Evolutionary conservation across 23 red algal species (phyloP).

Genomic region (Pyropia yezoensis): DNA sequence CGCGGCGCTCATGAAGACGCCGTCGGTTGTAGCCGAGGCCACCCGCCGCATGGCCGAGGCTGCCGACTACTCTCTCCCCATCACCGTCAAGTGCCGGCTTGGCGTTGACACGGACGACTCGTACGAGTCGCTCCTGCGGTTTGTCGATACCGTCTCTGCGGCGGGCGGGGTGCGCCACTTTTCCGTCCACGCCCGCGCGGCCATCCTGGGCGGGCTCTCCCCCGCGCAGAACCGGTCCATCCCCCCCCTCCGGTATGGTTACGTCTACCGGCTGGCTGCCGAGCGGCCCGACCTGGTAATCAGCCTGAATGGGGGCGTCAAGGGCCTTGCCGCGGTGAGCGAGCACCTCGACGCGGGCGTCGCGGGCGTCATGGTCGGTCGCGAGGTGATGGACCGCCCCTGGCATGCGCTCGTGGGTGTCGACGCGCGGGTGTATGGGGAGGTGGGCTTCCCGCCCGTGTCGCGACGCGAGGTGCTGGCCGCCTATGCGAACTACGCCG

Average conservation of each 20-base stretch:
- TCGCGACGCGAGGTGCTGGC: conserved; percentile 19
- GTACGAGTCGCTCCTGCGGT: conserved; percentile 53
- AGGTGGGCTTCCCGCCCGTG: neutral
- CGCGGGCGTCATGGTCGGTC: conserved; percentile 89
- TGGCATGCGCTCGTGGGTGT: conserved; percentile 77
- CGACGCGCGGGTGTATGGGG: conserved; percentile 51
- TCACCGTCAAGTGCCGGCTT: conserved; percentile 95
- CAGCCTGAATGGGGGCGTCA: conserved; percentile 76
- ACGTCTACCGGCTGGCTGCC: conserved; percentile 34
- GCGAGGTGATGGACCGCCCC: conserved; percentile 67
- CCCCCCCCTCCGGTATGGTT: conserved; percentile 77
- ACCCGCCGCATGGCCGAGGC: conserved; percentile 14
- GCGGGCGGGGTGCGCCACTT: conserved; percentile 69
- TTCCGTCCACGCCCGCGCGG: conserved; percentile 88
- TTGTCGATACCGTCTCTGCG: conserved; percentile 54
- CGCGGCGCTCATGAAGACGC: conserved; percentile 71
- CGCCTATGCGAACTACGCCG: conserved; percentile 36
- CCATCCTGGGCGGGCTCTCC: conserved; percentile 65
- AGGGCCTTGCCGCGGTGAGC: conserved; percentile 21
- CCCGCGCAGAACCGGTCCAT: conserved; percentile 84
- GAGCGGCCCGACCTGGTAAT: conserved; percentile 76
- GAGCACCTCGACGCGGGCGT: conserved; percentile 50
- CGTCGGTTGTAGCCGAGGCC: conserved; percentile 51
- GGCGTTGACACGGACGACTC: conserved; percentile 78
- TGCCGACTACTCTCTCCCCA: conserved; percentile 14